Percentiles rank a stretch among this genome's conserved stretches.
These are phyloP conservation scores for Picea mariana DNA, from an alignment of 83 land plant genomes.

Conservation along the genomic window DNA sequence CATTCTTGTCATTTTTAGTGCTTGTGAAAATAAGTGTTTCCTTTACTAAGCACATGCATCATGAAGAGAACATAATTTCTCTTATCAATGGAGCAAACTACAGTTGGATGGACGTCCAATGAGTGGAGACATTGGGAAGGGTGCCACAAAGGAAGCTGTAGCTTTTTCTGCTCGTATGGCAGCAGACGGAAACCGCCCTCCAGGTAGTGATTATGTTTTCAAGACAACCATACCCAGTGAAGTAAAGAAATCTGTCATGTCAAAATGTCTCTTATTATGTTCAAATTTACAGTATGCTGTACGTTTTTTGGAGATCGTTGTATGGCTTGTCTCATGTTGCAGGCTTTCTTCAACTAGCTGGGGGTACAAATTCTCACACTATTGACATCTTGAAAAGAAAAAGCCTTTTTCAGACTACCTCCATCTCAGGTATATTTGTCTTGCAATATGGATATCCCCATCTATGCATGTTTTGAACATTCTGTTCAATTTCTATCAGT, in stretches of 20 bases:
- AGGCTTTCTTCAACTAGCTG: slow-evolving; percentile 97
- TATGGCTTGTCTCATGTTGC: neutral
- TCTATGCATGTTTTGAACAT: too few relatives aligned
- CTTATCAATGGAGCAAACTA: neutral
- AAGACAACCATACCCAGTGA: neutral
- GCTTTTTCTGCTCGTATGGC: slow-evolving; percentile 63
- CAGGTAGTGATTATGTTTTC: slow-evolving; percentile 39
- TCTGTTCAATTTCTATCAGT: too few relatives aligned
- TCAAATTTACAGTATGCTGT: neutral
- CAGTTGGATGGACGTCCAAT: slow-evolving; percentile 99
- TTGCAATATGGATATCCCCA: neutral
- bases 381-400: slow-evolving; percentile 49
- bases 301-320: neutral
- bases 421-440: slow-evolving; percentile 19
- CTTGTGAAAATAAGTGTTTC: neutral
- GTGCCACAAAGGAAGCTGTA: slow-evolving; percentile 86
- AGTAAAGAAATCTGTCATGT: neutral
- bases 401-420: slow-evolving; percentile 51
- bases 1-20: neutral
- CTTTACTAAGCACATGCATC: neutral
- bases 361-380: slow-evolving; percentile 93
- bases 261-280: neutral
- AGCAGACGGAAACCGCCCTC: slow-evolving; percentile 55
- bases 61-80: neutral
- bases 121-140: slow-evolving; percentile 97